Percentiles rank a stretch among this genome's conserved stretches.
phyloP scores from a whole-genome alignment of 2,329 filamentous ascomycete species.

The Dothideomycetes sp. region DNA sequence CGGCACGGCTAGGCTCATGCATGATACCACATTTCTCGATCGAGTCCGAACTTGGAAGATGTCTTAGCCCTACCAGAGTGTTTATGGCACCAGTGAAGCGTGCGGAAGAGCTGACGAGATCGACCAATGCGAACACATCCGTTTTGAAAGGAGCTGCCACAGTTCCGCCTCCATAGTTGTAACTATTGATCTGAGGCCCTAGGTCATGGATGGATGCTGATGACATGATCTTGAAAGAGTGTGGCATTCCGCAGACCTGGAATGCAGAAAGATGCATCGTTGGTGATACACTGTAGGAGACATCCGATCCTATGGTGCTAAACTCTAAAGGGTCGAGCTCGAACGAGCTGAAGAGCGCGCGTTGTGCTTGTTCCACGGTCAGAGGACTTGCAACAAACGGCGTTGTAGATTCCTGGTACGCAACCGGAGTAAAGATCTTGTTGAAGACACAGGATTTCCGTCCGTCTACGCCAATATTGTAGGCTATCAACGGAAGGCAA shows the following conservation, averaged over 20 bases:
- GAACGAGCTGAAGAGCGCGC: conserved; percentile 55
- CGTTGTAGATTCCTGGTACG: not conserved
- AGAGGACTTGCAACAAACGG: conserved; percentile 20
- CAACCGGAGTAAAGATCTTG: conserved; percentile 49
- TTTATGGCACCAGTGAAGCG: conserved; percentile 67
- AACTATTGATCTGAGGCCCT: conserved; percentile 53
- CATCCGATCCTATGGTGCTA: conserved; percentile 63
- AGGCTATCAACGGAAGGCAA: conserved; percentile 18
- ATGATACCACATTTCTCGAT: conserved; percentile 39
- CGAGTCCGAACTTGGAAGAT: conserved; percentile 49
- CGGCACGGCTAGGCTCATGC: conserved; percentile 49
- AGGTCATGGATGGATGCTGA: conserved; percentile 52
- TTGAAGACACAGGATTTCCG: conserved; percentile 58
- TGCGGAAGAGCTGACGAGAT: conserved; percentile 60
- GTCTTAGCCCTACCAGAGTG: conserved; percentile 36
- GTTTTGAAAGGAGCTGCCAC: conserved; percentile 66
- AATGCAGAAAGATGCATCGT: conserved; percentile 68
- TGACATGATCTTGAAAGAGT: conserved; percentile 53
- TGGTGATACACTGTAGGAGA: conserved; percentile 62
- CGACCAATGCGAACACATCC: conserved; percentile 53
- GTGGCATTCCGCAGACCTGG: conserved; percentile 54
- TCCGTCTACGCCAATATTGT: conserved; percentile 51
- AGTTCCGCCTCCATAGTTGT: conserved; percentile 60
- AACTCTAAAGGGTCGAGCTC: conserved; percentile 59
- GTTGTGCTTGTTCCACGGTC: conserved; percentile 52